Percentiles rank a stretch among this genome's conserved stretches.
Evolutionary conservation across 2,329 filamentous ascomycete species (phyloP).

Genomic region (Uncinocarpus reesii): DNA sequence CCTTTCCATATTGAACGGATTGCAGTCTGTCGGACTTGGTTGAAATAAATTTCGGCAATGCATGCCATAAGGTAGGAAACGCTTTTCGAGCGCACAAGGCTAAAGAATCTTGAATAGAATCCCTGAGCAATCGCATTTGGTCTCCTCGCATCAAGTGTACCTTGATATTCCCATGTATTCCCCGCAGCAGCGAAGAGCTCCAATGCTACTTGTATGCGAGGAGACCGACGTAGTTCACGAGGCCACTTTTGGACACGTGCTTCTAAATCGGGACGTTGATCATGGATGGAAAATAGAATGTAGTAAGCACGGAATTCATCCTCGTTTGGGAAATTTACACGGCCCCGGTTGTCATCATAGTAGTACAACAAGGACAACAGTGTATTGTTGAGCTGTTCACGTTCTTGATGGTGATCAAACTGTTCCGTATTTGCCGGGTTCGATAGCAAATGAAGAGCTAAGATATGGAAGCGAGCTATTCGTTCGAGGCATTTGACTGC

Average conservation of each 20-base stretch:
- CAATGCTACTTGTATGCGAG: slow-evolving; percentile 46
- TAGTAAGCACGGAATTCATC: slow-evolving; percentile 56
- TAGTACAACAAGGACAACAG: slow-evolving; percentile 52
- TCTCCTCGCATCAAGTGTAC: slow-evolving; percentile 41
- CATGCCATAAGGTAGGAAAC: slow-evolving; percentile 55
- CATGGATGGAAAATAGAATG: slow-evolving; percentile 47
- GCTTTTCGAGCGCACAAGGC: slow-evolving; percentile 43
- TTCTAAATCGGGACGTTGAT: slow-evolving; percentile 46
- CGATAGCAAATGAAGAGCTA: slow-evolving; percentile 51
- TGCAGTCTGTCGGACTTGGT: slow-evolving; percentile 46
- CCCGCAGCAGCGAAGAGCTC: slow-evolving; percentile 48
- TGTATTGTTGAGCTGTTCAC: slow-evolving; percentile 55
- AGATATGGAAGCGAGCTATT: slow-evolving; percentile 54
- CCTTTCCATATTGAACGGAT: slow-evolving; percentile 47
- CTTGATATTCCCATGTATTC: slow-evolving; percentile 44
- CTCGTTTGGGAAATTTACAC: slow-evolving; percentile 46
- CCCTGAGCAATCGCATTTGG: slow-evolving; percentile 47
- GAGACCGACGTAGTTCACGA: slow-evolving; percentile 40
- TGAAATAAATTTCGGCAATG: slow-evolving; percentile 54
- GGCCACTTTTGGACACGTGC: slow-evolving; percentile 49
- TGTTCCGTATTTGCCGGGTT: slow-evolving; percentile 42
- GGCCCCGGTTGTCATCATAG: slow-evolving; percentile 46
- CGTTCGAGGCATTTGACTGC: slow-evolving; percentile 53
- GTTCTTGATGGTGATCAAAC: slow-evolving; percentile 50
- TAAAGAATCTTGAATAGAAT: slow-evolving; percentile 51